Evolutionary conservation across 1,284 basidiomycete species (phyloP).

Genomic region (Rugiboletus extremiorientalis): DNA sequence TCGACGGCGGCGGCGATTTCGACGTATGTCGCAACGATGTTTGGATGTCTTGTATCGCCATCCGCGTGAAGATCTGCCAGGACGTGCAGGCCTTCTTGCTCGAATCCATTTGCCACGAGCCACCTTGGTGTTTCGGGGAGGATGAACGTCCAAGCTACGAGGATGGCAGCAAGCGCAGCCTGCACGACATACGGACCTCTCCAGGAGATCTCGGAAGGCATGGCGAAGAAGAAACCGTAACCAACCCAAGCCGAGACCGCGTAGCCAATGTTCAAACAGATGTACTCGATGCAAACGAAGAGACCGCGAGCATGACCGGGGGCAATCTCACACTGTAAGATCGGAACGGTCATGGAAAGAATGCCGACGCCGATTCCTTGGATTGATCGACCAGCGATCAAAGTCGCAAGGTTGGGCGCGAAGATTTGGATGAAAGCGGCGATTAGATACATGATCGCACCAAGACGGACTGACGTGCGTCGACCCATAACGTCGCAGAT

Average conservation of each 20-base stretch:
- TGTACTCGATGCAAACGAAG: constrained; percentile 53
- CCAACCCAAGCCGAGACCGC: constrained; percentile 52
- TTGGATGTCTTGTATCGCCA: constrained; percentile 42
- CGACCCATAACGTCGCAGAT: constrained; percentile 49
- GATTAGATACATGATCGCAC: constrained; percentile 48
- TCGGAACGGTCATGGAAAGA: constrained; percentile 53
- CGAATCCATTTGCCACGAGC: constrained; percentile 51
- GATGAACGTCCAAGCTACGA: constrained; percentile 47
- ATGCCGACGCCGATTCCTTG: constrained; percentile 50
- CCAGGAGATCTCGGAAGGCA: constrained; percentile 53
- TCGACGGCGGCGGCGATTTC: constrained; percentile 45
- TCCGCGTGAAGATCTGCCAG: constrained; percentile 51
- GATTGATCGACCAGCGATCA: constrained; percentile 49
- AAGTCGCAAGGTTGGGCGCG: constrained; percentile 41
- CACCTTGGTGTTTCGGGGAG: constrained; percentile 57
- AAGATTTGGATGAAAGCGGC: constrained; percentile 48
- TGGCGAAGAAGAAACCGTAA: constrained; percentile 49
- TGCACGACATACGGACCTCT: constrained; percentile 54
- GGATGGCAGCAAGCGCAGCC: constrained; percentile 43
- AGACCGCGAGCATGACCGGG: constrained; percentile 51
- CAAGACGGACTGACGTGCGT: constrained; percentile 48
- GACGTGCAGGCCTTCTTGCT: constrained; percentile 42
- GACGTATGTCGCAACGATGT: constrained; percentile 40
- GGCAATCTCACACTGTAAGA: constrained; percentile 55
- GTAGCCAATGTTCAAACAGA: constrained; percentile 52